Base-by-base conservation (phyloP, 2,329 filamentous ascomycete species). In the Colletotrichum theobromicola region DNA sequence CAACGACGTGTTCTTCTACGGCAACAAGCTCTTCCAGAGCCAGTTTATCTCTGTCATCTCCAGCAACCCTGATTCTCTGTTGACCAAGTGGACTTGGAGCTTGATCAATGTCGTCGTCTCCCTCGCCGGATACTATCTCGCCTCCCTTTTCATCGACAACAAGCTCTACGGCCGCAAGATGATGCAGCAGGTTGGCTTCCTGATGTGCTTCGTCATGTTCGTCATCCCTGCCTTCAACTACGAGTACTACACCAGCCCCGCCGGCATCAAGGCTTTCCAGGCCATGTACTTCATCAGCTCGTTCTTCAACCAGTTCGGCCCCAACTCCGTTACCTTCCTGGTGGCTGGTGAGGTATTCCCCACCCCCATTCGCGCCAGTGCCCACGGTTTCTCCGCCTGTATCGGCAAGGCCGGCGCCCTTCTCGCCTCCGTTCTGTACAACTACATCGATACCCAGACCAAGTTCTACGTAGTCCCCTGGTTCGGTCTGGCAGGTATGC, bases 1-100 rank as follows among this genome's bases (percentile, higher is more conserved):
- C 87, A 98, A 98, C 84, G 96, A 98, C 81, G 94, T 98, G 78
- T 98, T 98, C 90, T 98, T 98, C 89, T 98, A 98, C 87, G 96
- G 96, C 79, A 98, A 98, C 93, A 98, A 98, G 90, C 93, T 98
- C 68, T 98, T 98, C 90, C 96, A 98, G 86, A 91, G 90, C 76
- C 91, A 96, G 82, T 98, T 98, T 86, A 98, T 98, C 85, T 88
- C 87, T 35, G 94, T 97, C 81, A 93, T 98, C 78, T 94, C 93
- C 69, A 89, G 92, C 67, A 85, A 90, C 77, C 90, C 91, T 77
- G 85, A 88, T 42, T 95, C 94, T 9, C 91, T 98, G 82, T 94
- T 98, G 91, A 93, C 93, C 37, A 93, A 90, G 75, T 98, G 96
- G 96, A 88, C 95, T 61, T 98, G 95, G 93, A 98, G 97, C 86